phyloP scores from a whole-genome alignment of 2,329 filamentous ascomycete species.

The Colletotrichum lindemuthianum region DNA sequence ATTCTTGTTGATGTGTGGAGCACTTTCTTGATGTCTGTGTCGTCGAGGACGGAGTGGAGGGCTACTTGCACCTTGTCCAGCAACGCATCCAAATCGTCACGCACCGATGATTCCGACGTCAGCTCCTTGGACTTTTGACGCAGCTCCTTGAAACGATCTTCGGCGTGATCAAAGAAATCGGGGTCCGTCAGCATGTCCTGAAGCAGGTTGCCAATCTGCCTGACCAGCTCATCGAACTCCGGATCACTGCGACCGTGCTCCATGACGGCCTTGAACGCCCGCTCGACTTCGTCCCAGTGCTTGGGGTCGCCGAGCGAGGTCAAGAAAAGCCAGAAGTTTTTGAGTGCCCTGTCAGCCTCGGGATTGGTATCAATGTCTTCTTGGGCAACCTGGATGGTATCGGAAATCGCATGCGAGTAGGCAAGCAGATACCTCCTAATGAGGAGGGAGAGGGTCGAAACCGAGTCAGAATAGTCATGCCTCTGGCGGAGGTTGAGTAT shows the following conservation, averaged over 20 bases:
- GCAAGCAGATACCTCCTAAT: slow-evolving; percentile 80
- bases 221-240: slow-evolving; percentile 82
- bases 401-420: slow-evolving; percentile 79
- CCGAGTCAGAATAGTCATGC: slow-evolving; percentile 86
- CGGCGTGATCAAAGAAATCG: slow-evolving; percentile 81
- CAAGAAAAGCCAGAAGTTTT: slow-evolving; percentile 83
- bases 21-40: slow-evolving; percentile 77
- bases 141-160: slow-evolving; percentile 62
- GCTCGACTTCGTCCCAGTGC: slow-evolving; percentile 80
- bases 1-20: slow-evolving; percentile 74
- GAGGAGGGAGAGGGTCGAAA: slow-evolving; percentile 79
- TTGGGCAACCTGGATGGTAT: slow-evolving; percentile 72
- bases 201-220: slow-evolving; percentile 76
- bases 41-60: slow-evolving; percentile 73
- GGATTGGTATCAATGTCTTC: slow-evolving; percentile 78
- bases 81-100: slow-evolving; percentile 77
- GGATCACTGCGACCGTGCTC: slow-evolving; percentile 80
- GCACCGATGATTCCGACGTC: slow-evolving; percentile 72
- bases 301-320: slow-evolving; percentile 80
- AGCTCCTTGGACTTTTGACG: slow-evolving; percentile 69
- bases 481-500: slow-evolving; percentile 79
- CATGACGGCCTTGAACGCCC: slow-evolving; percentile 75
- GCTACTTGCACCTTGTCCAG: slow-evolving; percentile 76
- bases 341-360: slow-evolving; percentile 78
- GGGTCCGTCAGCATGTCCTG: slow-evolving; percentile 88